These are phyloP conservation scores for Xylariaceae sp. DNA, from an alignment of 2,329 filamentous ascomycete species.

Conservation along the genomic window DNA sequence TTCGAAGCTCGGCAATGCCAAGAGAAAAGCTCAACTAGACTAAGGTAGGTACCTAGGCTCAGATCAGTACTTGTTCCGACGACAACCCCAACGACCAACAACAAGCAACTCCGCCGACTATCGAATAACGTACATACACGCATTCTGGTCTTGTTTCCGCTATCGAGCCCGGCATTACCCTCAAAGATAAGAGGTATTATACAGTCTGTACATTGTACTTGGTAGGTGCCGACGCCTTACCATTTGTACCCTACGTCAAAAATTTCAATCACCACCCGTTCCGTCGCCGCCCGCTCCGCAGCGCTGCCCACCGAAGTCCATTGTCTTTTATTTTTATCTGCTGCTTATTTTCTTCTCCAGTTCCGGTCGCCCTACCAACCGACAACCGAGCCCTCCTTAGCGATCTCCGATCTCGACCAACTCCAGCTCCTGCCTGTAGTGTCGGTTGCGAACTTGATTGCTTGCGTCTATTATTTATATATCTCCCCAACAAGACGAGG, in stretches of 20 bases:
- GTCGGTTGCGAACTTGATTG: conserved; percentile 1
- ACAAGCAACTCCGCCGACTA: conserved; percentile 1
- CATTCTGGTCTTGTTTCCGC: neutral
- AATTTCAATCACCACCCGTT: neutral
- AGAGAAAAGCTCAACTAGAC: conserved; percentile 12
- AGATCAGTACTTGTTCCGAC: conserved; percentile 19
- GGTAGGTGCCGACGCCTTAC: neutral
- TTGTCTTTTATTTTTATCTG: neutral
- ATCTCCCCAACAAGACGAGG: neutral
- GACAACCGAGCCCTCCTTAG: neutral
- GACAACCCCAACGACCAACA: conserved; percentile 15
- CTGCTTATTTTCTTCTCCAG: conserved; percentile 1
- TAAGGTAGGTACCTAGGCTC: conserved; percentile 12
- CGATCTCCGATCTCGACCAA: neutral
- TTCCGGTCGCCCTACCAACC: conserved; percentile 3
- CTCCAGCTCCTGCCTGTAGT: neutral
- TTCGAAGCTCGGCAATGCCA: conserved; percentile 9
- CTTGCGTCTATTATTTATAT: neutral
- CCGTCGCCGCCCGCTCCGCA: neutral
- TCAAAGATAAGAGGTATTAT: neutral
- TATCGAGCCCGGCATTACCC: neutral
- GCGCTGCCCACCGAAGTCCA: conserved; percentile 1
- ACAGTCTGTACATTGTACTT: neutral
- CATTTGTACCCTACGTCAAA: neutral
- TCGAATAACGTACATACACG: neutral